phyloP scores from a whole-genome alignment of 1,284 basidiomycete species.

The Austroboletus niveus region DNA sequence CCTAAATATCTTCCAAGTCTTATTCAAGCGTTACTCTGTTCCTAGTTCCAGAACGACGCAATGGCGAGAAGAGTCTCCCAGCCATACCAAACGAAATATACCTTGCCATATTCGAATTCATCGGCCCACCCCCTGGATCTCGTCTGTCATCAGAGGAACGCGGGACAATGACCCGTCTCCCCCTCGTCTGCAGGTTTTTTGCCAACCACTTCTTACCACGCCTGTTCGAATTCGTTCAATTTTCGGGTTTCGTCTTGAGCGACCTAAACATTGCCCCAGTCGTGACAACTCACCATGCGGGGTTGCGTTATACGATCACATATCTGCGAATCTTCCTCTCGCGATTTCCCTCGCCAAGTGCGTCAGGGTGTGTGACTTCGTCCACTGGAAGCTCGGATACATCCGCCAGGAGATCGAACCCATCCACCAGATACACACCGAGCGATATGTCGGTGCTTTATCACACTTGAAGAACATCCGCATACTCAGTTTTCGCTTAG shows the following conservation, averaged over 20 bases:
- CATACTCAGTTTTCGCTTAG: too few relatives aligned
- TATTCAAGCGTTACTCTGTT: background rate
- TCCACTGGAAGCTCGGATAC: background rate
- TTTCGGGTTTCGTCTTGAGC: slow-evolving; percentile 13
- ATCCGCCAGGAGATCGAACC: too few relatives aligned
- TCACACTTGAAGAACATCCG: too few relatives aligned
- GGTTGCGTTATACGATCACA: slow-evolving; percentile 10
- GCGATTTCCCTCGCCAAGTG: slow-evolving; percentile 16
- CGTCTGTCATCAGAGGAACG: slow-evolving; percentile 10
- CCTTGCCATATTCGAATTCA: slow-evolving; percentile 34
- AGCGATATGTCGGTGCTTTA: too few relatives aligned
- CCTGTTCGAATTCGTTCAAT: slow-evolving; percentile 34
- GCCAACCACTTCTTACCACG: slow-evolving; percentile 35
- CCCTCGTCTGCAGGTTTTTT: slow-evolving; percentile 45
- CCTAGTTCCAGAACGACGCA: slow-evolving; percentile 22
- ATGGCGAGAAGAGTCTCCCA: slow-evolving; percentile 1
- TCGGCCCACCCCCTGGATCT: slow-evolving; percentile 7
- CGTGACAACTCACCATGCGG: background rate
- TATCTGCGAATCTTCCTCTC: slow-evolving; percentile 12
- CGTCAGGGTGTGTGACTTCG: slow-evolving; percentile 18
- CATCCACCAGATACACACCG: background rate
- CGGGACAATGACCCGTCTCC: slow-evolving; percentile 30
- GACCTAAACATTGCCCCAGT: background rate
- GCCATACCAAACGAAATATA: slow-evolving; percentile 38
- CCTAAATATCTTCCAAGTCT: background rate